phyloP scores from a whole-genome alignment of 331 rosid species.

The Rosa hybrid region DNA sequence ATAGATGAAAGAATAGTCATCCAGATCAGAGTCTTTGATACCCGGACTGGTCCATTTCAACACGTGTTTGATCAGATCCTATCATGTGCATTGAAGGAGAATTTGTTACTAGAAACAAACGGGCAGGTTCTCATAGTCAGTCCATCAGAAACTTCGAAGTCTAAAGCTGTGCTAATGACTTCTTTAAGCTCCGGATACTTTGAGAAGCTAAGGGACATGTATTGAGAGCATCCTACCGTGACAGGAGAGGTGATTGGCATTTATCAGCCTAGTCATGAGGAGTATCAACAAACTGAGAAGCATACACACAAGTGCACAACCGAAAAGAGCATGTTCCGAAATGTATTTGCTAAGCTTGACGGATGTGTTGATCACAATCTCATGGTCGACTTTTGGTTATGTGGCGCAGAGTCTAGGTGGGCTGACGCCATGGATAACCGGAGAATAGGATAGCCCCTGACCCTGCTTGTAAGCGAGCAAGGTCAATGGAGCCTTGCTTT shows the following conservation, averaged over 20 bases:
- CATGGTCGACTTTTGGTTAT: conserved; percentile 94
- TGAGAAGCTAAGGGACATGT: conserved; percentile 62
- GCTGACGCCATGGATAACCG: conserved; percentile 76
- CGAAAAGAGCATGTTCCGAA: conserved; percentile 81
- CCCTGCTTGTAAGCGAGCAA: conserved; percentile 72
- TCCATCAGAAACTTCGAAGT: conserved; percentile 36
- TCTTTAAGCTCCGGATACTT: conserved; percentile 72
- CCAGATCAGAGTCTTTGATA: conserved; percentile 69
- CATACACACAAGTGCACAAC: conserved; percentile 46
- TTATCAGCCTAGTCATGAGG: conserved; percentile 83
- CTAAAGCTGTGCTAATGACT: conserved; percentile 67
- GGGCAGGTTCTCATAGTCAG: conserved; percentile 15
- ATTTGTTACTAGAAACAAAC: conserved; percentile 54
- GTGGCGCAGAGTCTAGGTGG: conserved; percentile 93
- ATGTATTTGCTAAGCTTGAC: conserved; percentile 83
- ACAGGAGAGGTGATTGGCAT: conserved; percentile 70
- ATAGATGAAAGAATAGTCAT: conserved; percentile 73
- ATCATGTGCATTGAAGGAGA: conserved; percentile 56
- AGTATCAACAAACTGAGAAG: conserved; percentile 78
- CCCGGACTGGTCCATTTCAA: conserved; percentile 64
- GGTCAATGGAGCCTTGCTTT: conserved; percentile 95
- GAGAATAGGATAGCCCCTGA: conserved; percentile 58
- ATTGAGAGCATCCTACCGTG: conserved; percentile 69
- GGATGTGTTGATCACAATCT: conserved; percentile 69
- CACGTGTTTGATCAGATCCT: conserved; percentile 72